Evolutionary conservation across 257 asterid genomes (phyloP).

Genomic region (Nicotiana tabacum): DNA sequence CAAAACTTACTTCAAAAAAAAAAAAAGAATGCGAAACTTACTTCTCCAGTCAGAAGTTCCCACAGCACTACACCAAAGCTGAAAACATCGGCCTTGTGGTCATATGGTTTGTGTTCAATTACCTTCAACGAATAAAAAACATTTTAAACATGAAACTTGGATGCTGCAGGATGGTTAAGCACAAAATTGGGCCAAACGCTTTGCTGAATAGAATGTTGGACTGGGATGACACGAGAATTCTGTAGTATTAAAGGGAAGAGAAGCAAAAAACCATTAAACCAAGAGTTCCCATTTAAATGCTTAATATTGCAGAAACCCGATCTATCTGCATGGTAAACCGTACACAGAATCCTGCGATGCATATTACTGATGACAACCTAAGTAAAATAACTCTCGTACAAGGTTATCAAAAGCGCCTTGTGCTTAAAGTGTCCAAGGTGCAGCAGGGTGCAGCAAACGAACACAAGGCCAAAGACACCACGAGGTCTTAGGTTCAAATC

Average conservation of each 20-base stretch:
- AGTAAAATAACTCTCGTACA: not conserved
- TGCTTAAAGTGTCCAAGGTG: not conserved
- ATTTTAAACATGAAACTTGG: not conserved
- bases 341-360: not conserved
- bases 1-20: not conserved
- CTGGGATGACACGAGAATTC: not conserved
- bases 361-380: not conserved
- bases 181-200: not conserved
- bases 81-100: constrained; percentile 46
- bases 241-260: not conserved
- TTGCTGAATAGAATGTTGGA: not conserved
- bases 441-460: not conserved
- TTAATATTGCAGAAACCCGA: not conserved
- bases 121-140: constrained; percentile 25
- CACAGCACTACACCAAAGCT: constrained; percentile 42
- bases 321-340: not conserved
- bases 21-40: constrained; percentile 9
- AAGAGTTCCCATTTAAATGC: not conserved
- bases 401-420: not conserved
- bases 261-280: not conserved
- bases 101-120: constrained; percentile 46
- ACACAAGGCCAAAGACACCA: not conserved
- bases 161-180: constrained; percentile 1
- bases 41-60: constrained; percentile 52
- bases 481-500: no score